Evolutionary conservation across 169 alveolate genomes (phyloP), one percentile per base, ranked within the genome.

Genomic region (Ophryocystis elektroscirrha): DNA sequence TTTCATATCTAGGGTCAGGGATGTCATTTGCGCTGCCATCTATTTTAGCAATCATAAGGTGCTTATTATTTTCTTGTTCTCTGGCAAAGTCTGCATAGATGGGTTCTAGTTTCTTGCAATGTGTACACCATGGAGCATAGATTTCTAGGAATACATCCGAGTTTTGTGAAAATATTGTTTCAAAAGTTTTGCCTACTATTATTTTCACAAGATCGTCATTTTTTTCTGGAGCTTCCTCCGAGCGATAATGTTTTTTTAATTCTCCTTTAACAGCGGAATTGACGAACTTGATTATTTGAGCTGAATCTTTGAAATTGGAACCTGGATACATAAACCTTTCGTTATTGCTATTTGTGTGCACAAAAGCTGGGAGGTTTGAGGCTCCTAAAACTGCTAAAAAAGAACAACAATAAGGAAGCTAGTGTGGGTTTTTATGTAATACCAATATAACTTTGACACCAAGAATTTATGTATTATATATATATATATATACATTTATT

Each of bases 61-160:
- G 62, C 38, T 64, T 73, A 45, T 70, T 73, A 50, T 51, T 63
- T 56, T 56, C 60, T 56, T 75, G 49, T 54, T 81, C 60, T 32
- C 56, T 45, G 23, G 87, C 85, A 26, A 72, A 59, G 32, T 70
- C 59, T 20, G 73, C 79, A 51, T 63, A 72, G 39, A n/a, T n/a
- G 39, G 39, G 39, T 32, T 55, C 86, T 27, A 85, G 69, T 54
- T 74, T 57, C 60, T 89, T 85, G 78, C 97, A 89, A 74, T 83
- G 93, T 18, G 93, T 93, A 56, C 95, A 86, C 94, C 95, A 85
- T 32, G 94, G 96, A n/a, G 95, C 95, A 50, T 85, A 84, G 58
- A 83, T 84, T 69, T 82, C 87, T 43, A 89, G 76, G 39, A 85
- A 71, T 46, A 85, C 94, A 58, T 84, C 90, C 58, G 74, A 71